Conservation (phyloP, 805 yeast genomes). For the Teunomyces pallodes region DNA sequence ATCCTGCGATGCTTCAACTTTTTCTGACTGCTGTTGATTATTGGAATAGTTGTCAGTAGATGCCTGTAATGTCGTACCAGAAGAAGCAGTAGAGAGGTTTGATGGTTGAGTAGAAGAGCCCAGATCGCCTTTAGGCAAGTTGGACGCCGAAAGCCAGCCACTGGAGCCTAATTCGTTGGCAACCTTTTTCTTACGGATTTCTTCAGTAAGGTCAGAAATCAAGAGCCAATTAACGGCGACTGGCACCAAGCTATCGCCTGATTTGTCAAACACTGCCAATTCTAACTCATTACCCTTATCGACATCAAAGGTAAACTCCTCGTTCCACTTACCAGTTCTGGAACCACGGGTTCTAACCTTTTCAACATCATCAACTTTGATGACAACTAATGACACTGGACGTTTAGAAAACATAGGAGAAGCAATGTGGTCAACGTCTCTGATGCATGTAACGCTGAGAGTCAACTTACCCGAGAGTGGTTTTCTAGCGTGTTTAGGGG, state of each 20-base stretch:
- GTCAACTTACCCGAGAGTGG: constrained; percentile 80
- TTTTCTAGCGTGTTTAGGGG: constrained; percentile 73
- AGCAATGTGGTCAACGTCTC: constrained; percentile 91
- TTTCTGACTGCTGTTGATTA: background rate
- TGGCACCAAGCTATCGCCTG: constrained; percentile 66
- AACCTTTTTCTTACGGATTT: constrained; percentile 84
- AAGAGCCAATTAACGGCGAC: constrained; percentile 93
- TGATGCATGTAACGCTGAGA: constrained; percentile 69
- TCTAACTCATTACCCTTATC: constrained; percentile 93
- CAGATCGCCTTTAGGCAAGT: constrained; percentile 28
- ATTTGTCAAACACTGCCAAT: constrained; percentile 79
- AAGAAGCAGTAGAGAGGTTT: background rate
- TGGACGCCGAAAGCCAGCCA: constrained; percentile 88
- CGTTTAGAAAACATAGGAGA: constrained; percentile 74
- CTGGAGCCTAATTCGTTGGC: constrained; percentile 65
- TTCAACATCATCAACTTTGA: constrained; percentile 87
- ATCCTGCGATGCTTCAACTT: constrained; percentile 4
- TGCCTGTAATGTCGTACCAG: background rate
- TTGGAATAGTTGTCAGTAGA: background rate
- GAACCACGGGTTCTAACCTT: constrained; percentile 73
- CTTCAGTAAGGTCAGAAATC: constrained; percentile 90
- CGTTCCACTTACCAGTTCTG: constrained; percentile 79
- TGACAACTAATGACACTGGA: constrained; percentile 73
- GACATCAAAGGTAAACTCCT: constrained; percentile 73
- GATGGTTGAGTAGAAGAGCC: background rate